Conservation (phyloP, 768 basidiomycete species). For the Boletus subcaerulescens region DNA sequence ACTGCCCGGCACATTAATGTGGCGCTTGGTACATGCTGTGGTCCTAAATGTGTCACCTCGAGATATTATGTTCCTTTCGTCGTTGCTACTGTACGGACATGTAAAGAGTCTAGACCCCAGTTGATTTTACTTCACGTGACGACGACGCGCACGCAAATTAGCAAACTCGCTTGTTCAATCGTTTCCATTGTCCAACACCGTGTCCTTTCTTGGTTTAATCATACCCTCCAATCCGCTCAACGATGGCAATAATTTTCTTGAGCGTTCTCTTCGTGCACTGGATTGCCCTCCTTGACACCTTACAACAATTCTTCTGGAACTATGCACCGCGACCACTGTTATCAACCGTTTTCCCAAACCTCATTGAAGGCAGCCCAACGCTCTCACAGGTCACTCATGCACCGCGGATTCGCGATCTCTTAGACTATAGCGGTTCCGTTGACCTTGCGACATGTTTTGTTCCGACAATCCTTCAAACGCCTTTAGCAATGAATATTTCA, state of each 20-base stretch:
- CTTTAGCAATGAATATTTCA: background rate
- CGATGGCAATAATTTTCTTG: constrained; percentile 3
- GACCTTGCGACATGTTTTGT: constrained; percentile 4
- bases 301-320: constrained; percentile 10
- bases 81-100: no score
- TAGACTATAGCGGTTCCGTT: background rate
- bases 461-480: constrained; percentile 2
- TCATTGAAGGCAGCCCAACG: constrained; percentile 2
- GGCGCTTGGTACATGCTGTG: no score
- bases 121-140: constrained; percentile 23
- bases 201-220: background rate
- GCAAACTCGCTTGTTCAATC: background rate
- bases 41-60: no score
- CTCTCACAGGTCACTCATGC: background rate
- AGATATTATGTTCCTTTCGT: no score
- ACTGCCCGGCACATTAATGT: background rate
- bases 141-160: background rate
- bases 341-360: constrained; percentile 4
- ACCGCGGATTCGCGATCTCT: background rate
- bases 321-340: constrained; percentile 7
- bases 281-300: constrained; percentile 8
- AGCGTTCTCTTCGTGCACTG: constrained; percentile 12
- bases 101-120: background rate
- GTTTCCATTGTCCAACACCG: background rate
- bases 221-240: background rate